A percentile compares a stretch with the other conserved stretches of the same genome.
Evolutionary conservation across 352 stramenopile species (phyloP).

Genomic region (Pythium phragmiticola): DNA sequence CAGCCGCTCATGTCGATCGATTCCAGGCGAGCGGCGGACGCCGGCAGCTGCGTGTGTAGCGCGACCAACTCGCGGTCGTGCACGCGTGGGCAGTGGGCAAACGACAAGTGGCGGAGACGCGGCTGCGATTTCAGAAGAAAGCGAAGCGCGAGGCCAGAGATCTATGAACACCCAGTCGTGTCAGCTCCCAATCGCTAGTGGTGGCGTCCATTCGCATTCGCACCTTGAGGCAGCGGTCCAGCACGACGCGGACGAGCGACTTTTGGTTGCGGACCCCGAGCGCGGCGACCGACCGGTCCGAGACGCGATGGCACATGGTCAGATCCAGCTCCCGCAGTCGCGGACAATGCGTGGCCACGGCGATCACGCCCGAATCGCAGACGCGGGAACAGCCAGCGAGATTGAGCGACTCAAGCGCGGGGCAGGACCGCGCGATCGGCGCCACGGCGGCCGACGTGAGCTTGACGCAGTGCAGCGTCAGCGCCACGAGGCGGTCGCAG

Average conservation of each 20-base stretch:
- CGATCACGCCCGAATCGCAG: conserved; percentile 73
- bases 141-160: conserved; percentile 54
- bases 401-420: conserved; percentile 49
- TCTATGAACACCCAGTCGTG: conserved; percentile 23
- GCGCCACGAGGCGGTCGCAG: conserved; percentile 34
- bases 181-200: neutral
- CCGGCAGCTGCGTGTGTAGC: neutral
- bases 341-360: conserved; percentile 50
- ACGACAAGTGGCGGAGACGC: conserved; percentile 46
- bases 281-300: conserved; percentile 58
- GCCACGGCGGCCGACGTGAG: conserved; percentile 54
- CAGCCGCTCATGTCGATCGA: conserved; percentile 55
- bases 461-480: conserved; percentile 74
- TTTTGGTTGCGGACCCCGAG: conserved; percentile 41
- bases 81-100: conserved; percentile 65
- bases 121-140: conserved; percentile 60
- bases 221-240: conserved; percentile 73
- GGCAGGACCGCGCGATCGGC: conserved; percentile 39
- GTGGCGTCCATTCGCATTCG: neutral
- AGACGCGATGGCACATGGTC: conserved; percentile 77
- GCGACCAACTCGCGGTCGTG: conserved; percentile 41
- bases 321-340: conserved; percentile 65
- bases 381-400: conserved; percentile 76
- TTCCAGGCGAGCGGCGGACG: neutral
- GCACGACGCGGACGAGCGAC: conserved; percentile 36